Evolutionary conservation across 768 basidiomycete genomes (phyloP).

Genomic region (Daedaleopsis sinensis): DNA sequence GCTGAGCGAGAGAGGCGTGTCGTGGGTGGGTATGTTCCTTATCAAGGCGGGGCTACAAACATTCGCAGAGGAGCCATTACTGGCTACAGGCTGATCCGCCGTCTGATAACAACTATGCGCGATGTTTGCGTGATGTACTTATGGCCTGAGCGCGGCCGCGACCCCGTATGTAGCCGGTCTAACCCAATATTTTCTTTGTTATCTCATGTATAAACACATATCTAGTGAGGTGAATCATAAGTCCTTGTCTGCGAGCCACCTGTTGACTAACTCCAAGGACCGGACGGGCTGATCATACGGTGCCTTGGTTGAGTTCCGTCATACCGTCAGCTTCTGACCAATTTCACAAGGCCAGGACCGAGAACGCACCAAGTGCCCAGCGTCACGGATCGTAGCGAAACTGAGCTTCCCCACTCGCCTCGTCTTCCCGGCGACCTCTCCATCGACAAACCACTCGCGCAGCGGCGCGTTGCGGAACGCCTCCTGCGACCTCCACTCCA

Average conservation of each 20-base stretch:
- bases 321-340: neutral
- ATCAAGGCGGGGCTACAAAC: neutral
- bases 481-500: constrained; percentile 59
- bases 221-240: constrained; percentile 2
- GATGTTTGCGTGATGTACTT: too few species aligned
- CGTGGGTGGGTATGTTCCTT: constrained; percentile 4
- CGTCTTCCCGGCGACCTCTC: constrained; percentile 53
- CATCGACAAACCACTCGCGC: constrained; percentile 57
- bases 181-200: too few species aligned
- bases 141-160: too few species aligned
- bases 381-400: constrained; percentile 62
- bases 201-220: too few species aligned
- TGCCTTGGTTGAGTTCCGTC: constrained; percentile 42
- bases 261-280: constrained; percentile 49
- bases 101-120: neutral
- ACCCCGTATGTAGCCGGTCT: too few species aligned
- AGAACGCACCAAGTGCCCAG: constrained; percentile 68
- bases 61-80: neutral
- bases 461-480: constrained; percentile 45
- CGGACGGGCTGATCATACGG: constrained; percentile 67
- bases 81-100: neutral
- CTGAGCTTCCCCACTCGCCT: constrained; percentile 59
- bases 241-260: constrained; percentile 43
- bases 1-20: neutral
- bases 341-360: too few species aligned